Evolutionary conservation across 257 asterid species (phyloP).

Genomic region (Capsicum baccatum): DNA sequence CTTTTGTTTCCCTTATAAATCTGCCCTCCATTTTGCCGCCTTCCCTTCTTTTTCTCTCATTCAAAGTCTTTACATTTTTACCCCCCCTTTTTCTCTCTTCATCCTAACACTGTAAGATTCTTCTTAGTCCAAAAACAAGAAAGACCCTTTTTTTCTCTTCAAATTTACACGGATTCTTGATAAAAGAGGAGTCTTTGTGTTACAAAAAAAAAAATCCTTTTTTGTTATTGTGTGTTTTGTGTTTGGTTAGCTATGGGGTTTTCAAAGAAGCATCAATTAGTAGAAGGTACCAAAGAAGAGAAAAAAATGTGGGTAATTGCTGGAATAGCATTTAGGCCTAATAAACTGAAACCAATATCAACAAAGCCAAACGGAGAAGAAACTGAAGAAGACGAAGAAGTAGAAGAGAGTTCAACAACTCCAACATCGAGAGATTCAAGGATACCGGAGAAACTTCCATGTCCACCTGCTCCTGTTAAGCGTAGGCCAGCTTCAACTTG

Average conservation of each 20-base stretch:
- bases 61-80: conserved; percentile 34
- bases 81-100: conserved; percentile 23
- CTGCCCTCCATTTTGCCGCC: conserved; percentile 65
- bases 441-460: conserved; percentile 65
- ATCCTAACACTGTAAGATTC: neutral
- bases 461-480: conserved; percentile 91
- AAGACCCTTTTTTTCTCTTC: conserved; percentile 48
- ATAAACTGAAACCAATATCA: conserved; percentile 64
- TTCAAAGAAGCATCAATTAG: conserved; percentile 59
- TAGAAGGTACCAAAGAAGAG: conserved; percentile 55
- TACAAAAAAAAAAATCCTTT: neutral
- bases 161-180: conserved; percentile 20
- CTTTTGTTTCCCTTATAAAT: conserved; percentile 27
- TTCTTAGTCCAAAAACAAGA: neutral
- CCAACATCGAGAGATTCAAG: conserved; percentile 78
- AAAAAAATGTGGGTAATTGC: conserved; percentile 72
- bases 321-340: conserved; percentile 64
- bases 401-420: conserved; percentile 55
- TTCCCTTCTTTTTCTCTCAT: conserved; percentile 35
- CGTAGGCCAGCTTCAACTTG: conserved; percentile 60
- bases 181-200: neutral
- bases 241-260: conserved; percentile 50
- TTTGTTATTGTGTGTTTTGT: neutral
- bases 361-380: conserved; percentile 49
- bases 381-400: conserved; percentile 34